Percentiles rank a stretch among this genome's conserved stretches.
Evolutionary conservation across 2,329 filamentous ascomycete species (phyloP).

Genomic region (Fusarium keratoplasticum): DNA sequence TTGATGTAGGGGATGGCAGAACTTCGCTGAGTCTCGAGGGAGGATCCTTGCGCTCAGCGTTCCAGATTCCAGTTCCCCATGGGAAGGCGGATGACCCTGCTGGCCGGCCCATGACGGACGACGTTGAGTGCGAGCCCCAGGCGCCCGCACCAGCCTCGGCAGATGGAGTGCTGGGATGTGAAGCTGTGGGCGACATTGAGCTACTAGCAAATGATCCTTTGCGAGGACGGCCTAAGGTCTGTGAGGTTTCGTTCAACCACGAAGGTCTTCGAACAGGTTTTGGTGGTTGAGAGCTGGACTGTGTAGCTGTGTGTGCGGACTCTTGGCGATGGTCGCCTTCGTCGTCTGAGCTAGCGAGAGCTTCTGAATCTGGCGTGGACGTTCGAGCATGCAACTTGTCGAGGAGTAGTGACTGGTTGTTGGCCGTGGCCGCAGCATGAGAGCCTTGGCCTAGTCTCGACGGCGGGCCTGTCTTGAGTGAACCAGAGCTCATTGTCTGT

Average conservation of each 20-base stretch:
- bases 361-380: conserved; percentile 94
- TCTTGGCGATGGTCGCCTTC: conserved; percentile 78
- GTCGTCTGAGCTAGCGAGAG: conserved; percentile 92
- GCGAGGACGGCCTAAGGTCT: conserved; percentile 70
- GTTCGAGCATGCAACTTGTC: conserved; percentile 84
- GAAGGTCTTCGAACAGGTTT: conserved; percentile 80
- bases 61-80: conserved; percentile 89
- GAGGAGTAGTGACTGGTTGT: conserved; percentile 73
- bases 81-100: conserved; percentile 67
- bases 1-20: conserved; percentile 79
- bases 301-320: conserved; percentile 55
- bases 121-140: conserved; percentile 66
- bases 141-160: conserved; percentile 66
- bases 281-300: conserved; percentile 56
- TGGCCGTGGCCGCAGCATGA: conserved; percentile 61
- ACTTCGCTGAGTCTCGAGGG: conserved; percentile 80
- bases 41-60: conserved; percentile 80
- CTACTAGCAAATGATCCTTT: conserved; percentile 82
- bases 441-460: conserved; percentile 63
- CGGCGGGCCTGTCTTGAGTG: conserved; percentile 61
- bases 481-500: conserved; percentile 62
- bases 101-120: conserved; percentile 61
- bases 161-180: conserved; percentile 84
- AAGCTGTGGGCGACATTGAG: conserved; percentile 82
- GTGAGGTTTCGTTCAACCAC: conserved; percentile 87